Base-by-base conservation (phyloP, 257 asterid genomes). In the Salvia hispanica region DNA sequence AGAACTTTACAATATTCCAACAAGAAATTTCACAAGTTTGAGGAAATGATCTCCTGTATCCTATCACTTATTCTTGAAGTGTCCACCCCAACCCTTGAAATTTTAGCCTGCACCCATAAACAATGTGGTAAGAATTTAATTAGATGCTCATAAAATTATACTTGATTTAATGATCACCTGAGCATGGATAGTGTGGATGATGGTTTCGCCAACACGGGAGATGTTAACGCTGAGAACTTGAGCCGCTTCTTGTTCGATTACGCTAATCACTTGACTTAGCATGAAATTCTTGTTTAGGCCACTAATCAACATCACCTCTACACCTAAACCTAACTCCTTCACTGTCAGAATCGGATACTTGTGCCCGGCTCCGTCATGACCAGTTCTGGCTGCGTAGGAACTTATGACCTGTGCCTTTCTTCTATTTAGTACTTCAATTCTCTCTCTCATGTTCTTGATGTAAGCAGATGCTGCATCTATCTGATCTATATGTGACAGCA, bases 201-300 rank as follows among this genome's bases (percentile, higher is more conserved):
- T 33, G 9, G 40, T 56, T 37, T 44, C 21, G 10, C 58, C 74
- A 16, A 66, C 6, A 4, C 50, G 71, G 42, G 81, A 66, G 43
- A 44, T 43, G 56, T 21, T 56, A 40, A 73, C 74, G 9, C 45
- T 15, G 9, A 64, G 42, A 6, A 81, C 86, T 66, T 84, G 70
- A 64, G 78, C 80, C 44, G 85, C 85, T 77, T 64, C 85, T 66
- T 76, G 67, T 63, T 77, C 74, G 1, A 84, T n/a, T 33, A 81
- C 67, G 39, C 18, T 21, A 8, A 84, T 58, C 4, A 72, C 58
- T 59, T 79, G 43, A n/a, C 45, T 39, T 39, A 84, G 5, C 15
- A 11, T 59, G 58, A 79, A 44, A 0, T 66, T 74, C 10, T 39
- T 81, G n/a, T 10, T 2, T 11, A 57, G 25, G 18, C 69, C 77